phyloP scores from a whole-genome alignment of 352 stramenopile genomes.

The Globisporangium solare region DNA sequence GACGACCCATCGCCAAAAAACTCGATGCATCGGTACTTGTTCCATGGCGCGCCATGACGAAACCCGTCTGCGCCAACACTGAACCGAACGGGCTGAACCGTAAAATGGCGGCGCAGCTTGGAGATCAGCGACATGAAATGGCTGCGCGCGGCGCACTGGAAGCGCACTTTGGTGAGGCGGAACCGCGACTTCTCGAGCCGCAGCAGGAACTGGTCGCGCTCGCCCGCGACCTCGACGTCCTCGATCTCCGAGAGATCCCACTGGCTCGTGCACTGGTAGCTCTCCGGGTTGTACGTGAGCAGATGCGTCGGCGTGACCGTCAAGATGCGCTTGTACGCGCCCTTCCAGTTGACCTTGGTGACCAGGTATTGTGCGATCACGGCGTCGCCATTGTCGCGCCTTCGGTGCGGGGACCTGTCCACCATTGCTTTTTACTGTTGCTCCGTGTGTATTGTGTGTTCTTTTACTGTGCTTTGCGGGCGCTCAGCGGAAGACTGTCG shows the following conservation, averaged over 20 bases:
- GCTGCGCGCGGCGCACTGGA: conserved; percentile 44
- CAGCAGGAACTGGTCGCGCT: conserved; percentile 50
- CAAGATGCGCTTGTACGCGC: conserved; percentile 54
- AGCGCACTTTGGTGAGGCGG: conserved; percentile 44
- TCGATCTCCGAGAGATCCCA: conserved; percentile 66
- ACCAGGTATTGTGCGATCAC: conserved; percentile 67
- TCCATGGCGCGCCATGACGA: conserved; percentile 9
- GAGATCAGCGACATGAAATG: conserved; percentile 55
- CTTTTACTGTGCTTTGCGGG: not conserved
- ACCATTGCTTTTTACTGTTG: not conserved
- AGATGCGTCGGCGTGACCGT: conserved; percentile 46
- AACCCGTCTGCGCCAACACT: not conserved
- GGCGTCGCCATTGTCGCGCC: conserved; percentile 9
- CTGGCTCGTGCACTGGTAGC: conserved; percentile 64
- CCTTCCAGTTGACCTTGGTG: conserved; percentile 65
- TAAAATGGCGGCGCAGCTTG: conserved; percentile 37
- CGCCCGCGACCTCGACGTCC: conserved; percentile 32
- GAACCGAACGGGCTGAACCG: conserved; percentile 34
- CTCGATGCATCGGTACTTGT: conserved; percentile 57
- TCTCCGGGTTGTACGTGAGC: conserved; percentile 60
- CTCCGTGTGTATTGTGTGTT: not conserved
- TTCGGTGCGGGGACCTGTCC: not conserved
- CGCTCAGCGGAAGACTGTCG: too few species aligned
- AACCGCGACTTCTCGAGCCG: conserved; percentile 64
- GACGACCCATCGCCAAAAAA: conserved; percentile 62